Conservation (phyloP, 1,284 basidiomycete species). For the Ganoderma resinaceum region DNA sequence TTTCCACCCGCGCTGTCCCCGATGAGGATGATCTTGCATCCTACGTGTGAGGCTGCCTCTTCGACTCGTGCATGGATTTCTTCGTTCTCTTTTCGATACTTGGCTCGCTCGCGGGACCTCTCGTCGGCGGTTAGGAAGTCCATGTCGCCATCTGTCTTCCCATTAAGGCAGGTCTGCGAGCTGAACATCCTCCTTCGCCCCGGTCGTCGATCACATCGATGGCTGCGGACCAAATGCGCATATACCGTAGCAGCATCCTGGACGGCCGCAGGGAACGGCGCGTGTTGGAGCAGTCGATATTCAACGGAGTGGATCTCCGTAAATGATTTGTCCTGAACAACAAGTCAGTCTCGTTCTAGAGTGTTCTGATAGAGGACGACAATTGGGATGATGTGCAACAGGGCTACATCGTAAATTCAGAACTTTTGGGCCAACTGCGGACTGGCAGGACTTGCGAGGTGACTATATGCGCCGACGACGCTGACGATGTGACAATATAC, state of each 20-base stretch:
- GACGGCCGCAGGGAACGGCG: conserved; percentile 67
- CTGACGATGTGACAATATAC: too few relatives aligned
- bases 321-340: conserved; percentile 39
- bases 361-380: too few relatives aligned
- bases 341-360: not conserved
- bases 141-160: not conserved
- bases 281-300: conserved; percentile 57
- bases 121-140: conserved; percentile 21
- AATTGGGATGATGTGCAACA: too few relatives aligned
- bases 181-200: not conserved
- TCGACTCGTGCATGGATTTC: conserved; percentile 24
- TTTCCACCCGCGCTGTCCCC: conserved; percentile 81
- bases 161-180: not conserved
- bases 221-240: conserved; percentile 53
- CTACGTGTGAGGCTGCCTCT: conserved; percentile 33
- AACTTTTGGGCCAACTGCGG: too few relatives aligned
- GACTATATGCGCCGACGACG: too few relatives aligned
- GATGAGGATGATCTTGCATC: conserved; percentile 64
- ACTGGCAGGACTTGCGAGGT: too few relatives aligned
- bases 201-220: conserved; percentile 9
- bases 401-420: too few relatives aligned
- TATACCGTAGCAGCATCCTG: conserved; percentile 71
- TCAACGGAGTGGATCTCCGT: conserved; percentile 57
- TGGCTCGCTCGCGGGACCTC: conserved; percentile 15
- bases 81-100: conserved; percentile 26